Evolutionary conservation across 495 filamentous ascomycete genomes (phyloP), one percentile per base, ranked within the genome.

Genomic region (Saxophila tyrrhenica): DNA sequence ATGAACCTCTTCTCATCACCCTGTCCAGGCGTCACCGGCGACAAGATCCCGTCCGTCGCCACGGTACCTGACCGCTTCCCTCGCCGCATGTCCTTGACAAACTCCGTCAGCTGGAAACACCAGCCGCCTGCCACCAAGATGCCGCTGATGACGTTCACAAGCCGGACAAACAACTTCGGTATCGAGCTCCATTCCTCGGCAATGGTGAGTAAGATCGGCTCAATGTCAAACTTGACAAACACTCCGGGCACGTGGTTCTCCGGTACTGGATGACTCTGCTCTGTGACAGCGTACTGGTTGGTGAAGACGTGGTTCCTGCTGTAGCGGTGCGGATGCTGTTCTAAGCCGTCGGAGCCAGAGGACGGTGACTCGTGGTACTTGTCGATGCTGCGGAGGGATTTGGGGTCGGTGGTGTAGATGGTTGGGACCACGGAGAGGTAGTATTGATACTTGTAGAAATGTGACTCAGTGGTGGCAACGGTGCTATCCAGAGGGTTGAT

Each of bases 161-260:
- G 66, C 64, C 90, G 78, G 60, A 99, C 76, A 35, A 89, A 38
- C 62, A 97, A 77, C 21, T 75, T 72, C 52, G 94, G 66, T 51
- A 96, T 74, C 17, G 84, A 75, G 39, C 80, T 82, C 60, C 91
- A 75, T 63, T 83, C 81, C 72, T 96, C 92, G 58, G 83, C 83
- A 50, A 99, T 81, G 22, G 83, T 81, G 25, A 99, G 72, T 61
- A 88, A 67, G 62, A 99, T 91, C 2, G 92, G 92, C 78, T 99
- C 92, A 65, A 99, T 96, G 69, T 97, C 91, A 67, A 91, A 99
- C 74, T 97, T 97, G 77, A 99, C 89, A 70, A 95, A 99, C 60
- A 99, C 86, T 11, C 94, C 94, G 0, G 92, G 92, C 5, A 94
- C 78, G 8, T 74, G 72, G 54, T 74, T 80, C 67, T 94, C 85